phyloP scores from a whole-genome alignment of 495 filamentous ascomycete species.

The Parachaetomium inaequale region DNA sequence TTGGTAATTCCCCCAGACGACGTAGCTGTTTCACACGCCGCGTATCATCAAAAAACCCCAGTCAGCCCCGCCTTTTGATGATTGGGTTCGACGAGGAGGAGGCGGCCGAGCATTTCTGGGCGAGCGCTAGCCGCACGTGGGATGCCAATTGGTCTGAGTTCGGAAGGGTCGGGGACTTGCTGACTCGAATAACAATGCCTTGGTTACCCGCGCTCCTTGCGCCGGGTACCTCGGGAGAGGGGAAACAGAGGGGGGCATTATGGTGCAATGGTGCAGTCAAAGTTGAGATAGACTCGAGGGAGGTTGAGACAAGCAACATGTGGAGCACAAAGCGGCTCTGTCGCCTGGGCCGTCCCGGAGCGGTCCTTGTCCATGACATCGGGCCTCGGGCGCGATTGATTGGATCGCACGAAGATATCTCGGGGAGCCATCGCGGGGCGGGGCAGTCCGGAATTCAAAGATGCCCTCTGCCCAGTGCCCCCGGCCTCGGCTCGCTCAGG shows the following conservation, averaged over 20 bases:
- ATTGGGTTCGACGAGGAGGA: conserved; percentile 17
- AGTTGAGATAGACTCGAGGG: conserved; percentile 16
- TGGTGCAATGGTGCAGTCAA: conserved; percentile 15
- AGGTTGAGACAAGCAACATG: conserved; percentile 22
- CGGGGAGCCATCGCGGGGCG: conserved; percentile 18
- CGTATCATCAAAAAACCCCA: conserved; percentile 17
- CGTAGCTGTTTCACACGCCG: conserved; percentile 15
- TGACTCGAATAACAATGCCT: conserved; percentile 20
- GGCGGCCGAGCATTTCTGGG: conserved; percentile 14
- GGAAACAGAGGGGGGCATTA: not conserved
- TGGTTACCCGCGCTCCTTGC: conserved; percentile 26
- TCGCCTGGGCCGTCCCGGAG: conserved; percentile 10
- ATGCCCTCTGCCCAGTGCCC: not conserved
- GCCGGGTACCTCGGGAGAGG: not conserved
- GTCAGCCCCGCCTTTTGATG: conserved; percentile 20
- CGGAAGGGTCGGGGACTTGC: not conserved
- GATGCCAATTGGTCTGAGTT: conserved; percentile 22
- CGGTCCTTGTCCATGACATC: conserved; percentile 19
- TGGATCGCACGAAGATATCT: conserved; percentile 30
- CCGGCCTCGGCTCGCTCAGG: not conserved
- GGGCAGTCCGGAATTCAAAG: conserved; percentile 9
- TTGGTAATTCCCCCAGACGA: not conserved
- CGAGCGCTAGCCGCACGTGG: conserved; percentile 25
- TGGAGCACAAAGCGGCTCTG: conserved; percentile 28
- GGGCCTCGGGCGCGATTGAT: conserved; percentile 25